Evolutionary conservation across 805 yeast species (phyloP), one percentile per base, ranked within the genome.

Genomic region (Isabelozyma rhagii): DNA sequence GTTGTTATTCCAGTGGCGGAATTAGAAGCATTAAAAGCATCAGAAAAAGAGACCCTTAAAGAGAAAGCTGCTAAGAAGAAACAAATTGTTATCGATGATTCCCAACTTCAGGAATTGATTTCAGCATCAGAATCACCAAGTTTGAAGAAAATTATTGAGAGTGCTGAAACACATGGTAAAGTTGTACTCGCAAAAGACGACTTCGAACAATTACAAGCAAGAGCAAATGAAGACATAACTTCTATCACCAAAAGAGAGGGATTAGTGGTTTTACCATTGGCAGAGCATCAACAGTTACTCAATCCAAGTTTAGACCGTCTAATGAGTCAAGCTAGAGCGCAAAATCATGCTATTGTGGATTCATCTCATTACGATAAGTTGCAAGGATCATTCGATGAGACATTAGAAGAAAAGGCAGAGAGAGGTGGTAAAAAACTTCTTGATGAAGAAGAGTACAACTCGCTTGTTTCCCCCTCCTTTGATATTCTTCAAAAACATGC

Each of bases 301-400:
- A 39, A 52, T 1, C 71, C 70, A 25, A 39, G 64, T 0, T 34
- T 49, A 8, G 62, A 58, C 3, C 61, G 55, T 48, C 47, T 71
- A 9, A 47, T 51, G 11, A 58, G 59, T 28, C 62, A 62, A 41
- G 68, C 71, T 4, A 58, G 56, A 8, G 29, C 38, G 3, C 48
- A 47, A 27, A 60, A 58, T 3, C 44, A 53, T 7, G 14, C 52
- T n/a, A 17, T 49, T 3, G 41, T 57, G 8, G 41, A 45, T 9
- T 25, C 17, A 21, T 41, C 18, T 10, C 45, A 45, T 6, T 34
- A 28, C 18, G 40, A 42, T 36, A 38, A 28, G 11, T 28, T 43
- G 8, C 8, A 43, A n/a, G 29, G 13, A 41, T 39, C 55, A 10
- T 31, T 31, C 13, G 17, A 43, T 31, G 40, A 43, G n/a, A 39